Evolutionary conservation across 1,139 yeast species (phyloP), one percentile per base, ranked within the genome.

Genomic region (Blastobotrys aristatus): DNA sequence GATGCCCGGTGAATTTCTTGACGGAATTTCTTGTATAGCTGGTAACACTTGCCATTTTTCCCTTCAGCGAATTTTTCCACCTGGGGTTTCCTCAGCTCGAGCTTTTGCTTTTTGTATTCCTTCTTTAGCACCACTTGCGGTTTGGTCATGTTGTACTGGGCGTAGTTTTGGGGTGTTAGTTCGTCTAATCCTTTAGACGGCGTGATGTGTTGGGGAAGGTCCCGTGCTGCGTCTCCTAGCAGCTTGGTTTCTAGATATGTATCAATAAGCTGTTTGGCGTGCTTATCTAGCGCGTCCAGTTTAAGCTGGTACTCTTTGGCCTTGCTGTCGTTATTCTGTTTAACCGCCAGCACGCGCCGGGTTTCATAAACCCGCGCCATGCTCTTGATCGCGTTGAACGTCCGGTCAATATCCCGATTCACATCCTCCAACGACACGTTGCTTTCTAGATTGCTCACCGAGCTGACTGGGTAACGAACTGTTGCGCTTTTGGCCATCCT

Each of bases 11-110:
- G 57, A 17, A 60, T 53, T 8, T 43, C 51, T 26, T 50, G 39
- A 16, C 60, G 50, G 39, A 57, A 57, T 24, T 35, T 49, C 55
- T 72, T 20, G 74, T 57, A 57, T 21, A 24, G 11, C 24, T n/a
- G 13, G 11, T 20, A 40, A 31, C 30, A 29, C 38, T 26, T 34
- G 22, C 24, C 34, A 32, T 17, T 31, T 22, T 30, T 30, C 18
- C 32, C 40, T 22, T 21, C 40, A 14, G 17, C 26, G n/a, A 43
- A 43, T 16, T 36, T 31, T 40, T 44, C 37, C 32, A 38, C 33
- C 36, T 44, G 43, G 21, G 18, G 20, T 24, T 32, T 30, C 13
- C 26, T 31, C 20, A 39, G 17, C 17, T 40, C 32, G 5, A 7
- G 32, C 14, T 30, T 10, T 7, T 6, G 6, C 5, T 17, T 6